Conservation (phyloP, 2,329 filamentous ascomycete genomes). For the Cercospora nicotianae region DNA sequence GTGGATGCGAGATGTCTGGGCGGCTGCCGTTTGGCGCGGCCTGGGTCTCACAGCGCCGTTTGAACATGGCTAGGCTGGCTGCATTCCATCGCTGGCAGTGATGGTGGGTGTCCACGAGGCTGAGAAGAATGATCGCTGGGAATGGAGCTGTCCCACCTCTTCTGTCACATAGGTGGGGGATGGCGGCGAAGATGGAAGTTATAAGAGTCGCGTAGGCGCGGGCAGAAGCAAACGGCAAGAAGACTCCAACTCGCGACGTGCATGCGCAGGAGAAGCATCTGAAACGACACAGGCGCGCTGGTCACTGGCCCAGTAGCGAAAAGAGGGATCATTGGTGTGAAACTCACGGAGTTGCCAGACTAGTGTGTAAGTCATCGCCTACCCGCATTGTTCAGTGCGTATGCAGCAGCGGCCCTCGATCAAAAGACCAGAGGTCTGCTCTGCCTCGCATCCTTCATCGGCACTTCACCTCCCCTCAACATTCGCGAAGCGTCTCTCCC, state of each 20-base stretch:
- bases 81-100: constrained; percentile 23
- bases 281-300: constrained; percentile 15
- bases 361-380: constrained; percentile 8
- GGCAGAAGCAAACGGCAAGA: constrained; percentile 1
- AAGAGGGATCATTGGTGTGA: constrained; percentile 16
- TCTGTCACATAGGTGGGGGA: background rate
- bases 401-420: background rate
- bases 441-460: constrained; percentile 11
- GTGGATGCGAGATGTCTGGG: constrained; percentile 5
- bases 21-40: constrained; percentile 13
- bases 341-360: constrained; percentile 7
- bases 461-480: background rate
- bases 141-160: constrained; percentile 4
- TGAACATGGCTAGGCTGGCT: constrained; percentile 14
- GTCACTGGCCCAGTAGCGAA: background rate
- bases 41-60: constrained; percentile 19
- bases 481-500: constrained; percentile 3
- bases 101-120: constrained; percentile 24
- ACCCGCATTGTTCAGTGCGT: background rate
- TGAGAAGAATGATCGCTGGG: constrained; percentile 26
- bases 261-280: constrained; percentile 17
- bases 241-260: constrained; percentile 7
- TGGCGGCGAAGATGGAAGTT: background rate
- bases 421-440: background rate
- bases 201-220: background rate